A percentile compares a stretch with the other conserved stretches of the same genome.
Conservation (phyloP, 2,329 filamentous ascomycete species). For the Phialocephala subalpina region DNA sequence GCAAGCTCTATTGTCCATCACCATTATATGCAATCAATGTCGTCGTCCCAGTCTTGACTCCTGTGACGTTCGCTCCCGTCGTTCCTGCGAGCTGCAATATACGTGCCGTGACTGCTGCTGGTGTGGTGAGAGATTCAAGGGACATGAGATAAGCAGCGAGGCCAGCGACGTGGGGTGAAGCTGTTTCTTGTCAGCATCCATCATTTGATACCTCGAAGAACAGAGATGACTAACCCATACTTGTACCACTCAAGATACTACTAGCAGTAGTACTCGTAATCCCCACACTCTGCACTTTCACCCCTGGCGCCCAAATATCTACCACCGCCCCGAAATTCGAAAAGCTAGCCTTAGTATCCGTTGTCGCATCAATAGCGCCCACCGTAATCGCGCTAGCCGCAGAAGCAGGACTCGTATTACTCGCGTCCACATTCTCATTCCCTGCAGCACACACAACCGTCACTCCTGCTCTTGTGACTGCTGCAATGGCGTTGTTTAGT, state of each 20-base stretch:
- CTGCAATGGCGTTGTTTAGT: conserved; percentile 55
- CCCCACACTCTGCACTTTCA: conserved; percentile 56
- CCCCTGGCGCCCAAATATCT: conserved; percentile 61
- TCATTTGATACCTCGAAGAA: background rate
- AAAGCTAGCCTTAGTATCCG: conserved; percentile 51
- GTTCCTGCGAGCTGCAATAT: conserved; percentile 48
- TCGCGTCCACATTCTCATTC: conserved; percentile 53
- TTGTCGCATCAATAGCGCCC: conserved; percentile 52
- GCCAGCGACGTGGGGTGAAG: conserved; percentile 72
- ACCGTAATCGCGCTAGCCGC: conserved; percentile 59
- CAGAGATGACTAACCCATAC: conserved; percentile 53
- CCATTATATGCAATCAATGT: conserved; percentile 66
- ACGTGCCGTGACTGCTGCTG: conserved; percentile 48
- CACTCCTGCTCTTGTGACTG: conserved; percentile 58
- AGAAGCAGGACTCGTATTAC: conserved; percentile 56
- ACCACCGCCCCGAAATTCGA: conserved; percentile 59
- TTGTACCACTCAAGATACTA: conserved; percentile 64
- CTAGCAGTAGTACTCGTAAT: conserved; percentile 50
- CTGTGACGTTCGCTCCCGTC: conserved; percentile 44
- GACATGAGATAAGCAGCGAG: conserved; percentile 72
- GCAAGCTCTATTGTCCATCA: conserved; percentile 32
- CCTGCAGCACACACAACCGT: conserved; percentile 62
- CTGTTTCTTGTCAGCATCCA: conserved; percentile 47
- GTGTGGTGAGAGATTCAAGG: conserved; percentile 49
- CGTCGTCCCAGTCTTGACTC: conserved; percentile 52